Conservation (phyloP, 2,329 filamentous ascomycete species). For the Alternaria longipes region DNA sequence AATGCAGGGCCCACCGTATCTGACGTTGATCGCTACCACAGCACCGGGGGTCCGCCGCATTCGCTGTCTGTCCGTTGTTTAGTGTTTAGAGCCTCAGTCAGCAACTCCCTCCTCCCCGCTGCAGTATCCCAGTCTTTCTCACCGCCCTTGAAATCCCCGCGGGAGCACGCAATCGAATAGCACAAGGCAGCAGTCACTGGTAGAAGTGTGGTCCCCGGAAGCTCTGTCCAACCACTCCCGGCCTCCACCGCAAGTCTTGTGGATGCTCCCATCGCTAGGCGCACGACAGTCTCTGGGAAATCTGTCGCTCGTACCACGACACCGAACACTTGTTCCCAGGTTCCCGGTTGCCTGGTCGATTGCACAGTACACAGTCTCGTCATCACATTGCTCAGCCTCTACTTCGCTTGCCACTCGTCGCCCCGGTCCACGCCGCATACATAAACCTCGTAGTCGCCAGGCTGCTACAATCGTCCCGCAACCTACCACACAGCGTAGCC, state of each 20-base stretch:
- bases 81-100: conserved; percentile 11
- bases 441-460: conserved; percentile 25
- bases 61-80: conserved; percentile 9
- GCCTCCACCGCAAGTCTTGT: conserved; percentile 34
- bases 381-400: conserved; percentile 23
- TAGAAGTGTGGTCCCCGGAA: conserved; percentile 9
- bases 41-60: conserved; percentile 16
- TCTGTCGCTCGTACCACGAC: conserved; percentile 29
- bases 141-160: conserved; percentile 24
- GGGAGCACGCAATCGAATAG: conserved; percentile 5
- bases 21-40: conserved; percentile 20
- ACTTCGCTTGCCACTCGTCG: conserved; percentile 30
- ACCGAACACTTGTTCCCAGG: conserved; percentile 17
- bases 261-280: conserved; percentile 34
- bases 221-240: conserved; percentile 6
- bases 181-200: conserved; percentile 11
- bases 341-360: conserved; percentile 20
- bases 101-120: conserved; percentile 9
- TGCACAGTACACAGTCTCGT: conserved; percentile 25
- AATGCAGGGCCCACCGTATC: conserved; percentile 14
- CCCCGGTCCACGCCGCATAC: conserved; percentile 28
- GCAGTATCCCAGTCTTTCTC: conserved; percentile 23
- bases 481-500: conserved; percentile 20
- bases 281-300: conserved; percentile 36
- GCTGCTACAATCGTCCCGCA: conserved; percentile 20